Evolutionary conservation across 805 yeast genomes (phyloP).

Genomic region (Priceomyces fermenticarens): DNA sequence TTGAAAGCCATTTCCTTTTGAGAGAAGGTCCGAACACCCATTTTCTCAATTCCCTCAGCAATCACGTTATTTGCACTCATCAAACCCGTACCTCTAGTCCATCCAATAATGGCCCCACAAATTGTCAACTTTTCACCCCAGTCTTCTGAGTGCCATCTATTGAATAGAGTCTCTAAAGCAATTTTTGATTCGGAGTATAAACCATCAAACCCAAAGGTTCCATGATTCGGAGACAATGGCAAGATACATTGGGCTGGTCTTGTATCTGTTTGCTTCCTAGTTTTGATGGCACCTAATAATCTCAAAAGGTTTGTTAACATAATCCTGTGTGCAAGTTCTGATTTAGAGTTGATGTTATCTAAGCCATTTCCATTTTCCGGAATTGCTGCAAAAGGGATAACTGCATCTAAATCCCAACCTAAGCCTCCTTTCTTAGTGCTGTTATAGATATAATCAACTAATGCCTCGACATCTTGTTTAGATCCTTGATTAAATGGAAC

Average conservation of each 20-base stretch:
- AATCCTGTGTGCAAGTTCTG: slow-evolving; percentile 97
- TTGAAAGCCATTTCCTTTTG: slow-evolving; percentile 99
- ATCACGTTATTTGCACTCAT: slow-evolving; percentile 96
- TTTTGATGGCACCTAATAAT: slow-evolving; percentile 85
- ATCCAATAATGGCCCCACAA: slow-evolving; percentile 98
- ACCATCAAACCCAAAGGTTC: slow-evolving; percentile 98
- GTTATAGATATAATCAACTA: slow-evolving; percentile 81
- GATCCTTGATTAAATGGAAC: slow-evolving; percentile 99
- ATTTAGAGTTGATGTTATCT: slow-evolving; percentile 87
- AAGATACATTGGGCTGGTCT: slow-evolving; percentile 97
- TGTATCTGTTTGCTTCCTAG: slow-evolving; percentile 81
- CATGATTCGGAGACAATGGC: slow-evolving; percentile 98
- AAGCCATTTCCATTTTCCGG: slow-evolving; percentile 98
- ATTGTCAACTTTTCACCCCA: slow-evolving; percentile 93
- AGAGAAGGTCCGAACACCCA: slow-evolving; percentile 96
- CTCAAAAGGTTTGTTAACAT: slow-evolving; percentile 96
- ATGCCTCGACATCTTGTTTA: slow-evolving; percentile 84
- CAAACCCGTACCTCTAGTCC: slow-evolving; percentile 99
- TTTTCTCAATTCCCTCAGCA: slow-evolving; percentile 94
- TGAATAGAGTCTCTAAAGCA: slow-evolving; percentile 91
- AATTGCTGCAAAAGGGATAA: slow-evolving; percentile 97
- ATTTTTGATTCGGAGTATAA: slow-evolving; percentile 96
- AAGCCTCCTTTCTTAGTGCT: slow-evolving; percentile 83
- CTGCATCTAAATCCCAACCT: slow-evolving; percentile 96
- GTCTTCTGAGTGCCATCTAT: slow-evolving; percentile 98